Base-by-base conservation (phyloP, 768 basidiomycete species). In the Daedaleopsis sinensis region DNA sequence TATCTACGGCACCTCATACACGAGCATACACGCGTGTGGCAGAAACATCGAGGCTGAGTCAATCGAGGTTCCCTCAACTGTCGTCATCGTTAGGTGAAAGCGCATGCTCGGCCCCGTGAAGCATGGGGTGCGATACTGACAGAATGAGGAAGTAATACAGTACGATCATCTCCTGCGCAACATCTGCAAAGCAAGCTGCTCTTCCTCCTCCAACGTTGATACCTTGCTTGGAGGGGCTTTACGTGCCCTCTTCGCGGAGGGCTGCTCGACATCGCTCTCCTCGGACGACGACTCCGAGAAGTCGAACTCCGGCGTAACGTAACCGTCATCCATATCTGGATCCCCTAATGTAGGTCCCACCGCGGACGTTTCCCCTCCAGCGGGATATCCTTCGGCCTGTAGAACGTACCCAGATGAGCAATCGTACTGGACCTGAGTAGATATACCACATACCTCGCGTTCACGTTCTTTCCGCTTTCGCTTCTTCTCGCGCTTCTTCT, bases 401-500 rank as follows among this genome's bases (percentile, higher is more conserved):
- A 13, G 2, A 5, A 37, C 53, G 49, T 47, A 32, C 27, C 27
- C 27, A 7, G 27, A 7, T 32, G 27, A 32, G 27, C 27, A 7
- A 32, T 42, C 23, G 32, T 15, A 46, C 42, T 21, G 1, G 19
- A 47, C 37, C 27, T 21, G 3, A 2, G 38, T 11, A 23, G 12
- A 21, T 15, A 63, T 32, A 10, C 38, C 11, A n/a, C 62, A 15
- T 63, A 74, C 74, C 66, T 68, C 72, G 3, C 62, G 65, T 70
- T 93, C 90, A 39, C 83, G 81, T 58, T 93, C 90, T 76, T 96
- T 96, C 70, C 91, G 79, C 77, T 95, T 96, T 64, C 92, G 78
- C 79, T 96, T 97, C 82, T 92, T 95, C 73, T 97, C 96, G 64
- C 82, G 77, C 76, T 88, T 91, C 83, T 94, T 96, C 70, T 90